Conservation (phyloP, 2,329 filamentous ascomycete species). For the Botrytis sinoallii region DNA sequence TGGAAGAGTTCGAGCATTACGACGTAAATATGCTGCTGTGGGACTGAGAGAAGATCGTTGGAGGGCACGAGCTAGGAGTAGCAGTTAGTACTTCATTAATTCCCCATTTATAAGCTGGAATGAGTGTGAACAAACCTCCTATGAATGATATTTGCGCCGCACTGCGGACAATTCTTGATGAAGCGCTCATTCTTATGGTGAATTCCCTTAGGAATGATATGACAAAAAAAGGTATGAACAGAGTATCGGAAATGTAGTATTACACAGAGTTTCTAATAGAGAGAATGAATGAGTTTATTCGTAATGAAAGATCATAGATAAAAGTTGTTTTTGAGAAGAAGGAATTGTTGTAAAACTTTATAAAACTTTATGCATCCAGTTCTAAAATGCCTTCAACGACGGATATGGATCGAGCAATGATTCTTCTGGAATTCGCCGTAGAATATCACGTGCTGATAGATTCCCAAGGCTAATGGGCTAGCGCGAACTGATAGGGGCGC, state of each 20-base stretch:
- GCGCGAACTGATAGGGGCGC: neutral
- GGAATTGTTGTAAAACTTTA: slow-evolving; percentile 9
- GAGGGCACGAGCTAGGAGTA: slow-evolving; percentile 33
- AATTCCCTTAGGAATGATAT: slow-evolving; percentile 1
- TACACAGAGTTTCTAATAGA: neutral
- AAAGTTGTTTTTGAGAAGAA: neutral
- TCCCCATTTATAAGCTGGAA: neutral
- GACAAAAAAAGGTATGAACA: slow-evolving; percentile 9
- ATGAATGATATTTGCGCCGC: slow-evolving; percentile 37
- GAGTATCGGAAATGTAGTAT: neutral
- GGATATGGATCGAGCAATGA: slow-evolving; percentile 5
- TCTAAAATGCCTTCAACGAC: slow-evolving; percentile 3
- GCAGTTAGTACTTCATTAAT: neutral
- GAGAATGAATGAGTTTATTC: neutral
- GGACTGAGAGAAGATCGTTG: slow-evolving; percentile 32
- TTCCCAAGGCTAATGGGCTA: neutral
- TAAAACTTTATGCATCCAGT: neutral
- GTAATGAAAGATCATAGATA: neutral
- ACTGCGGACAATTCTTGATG: slow-evolving; percentile 39
- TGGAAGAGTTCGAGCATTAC: slow-evolving; percentile 37
- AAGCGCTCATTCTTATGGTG: slow-evolving; percentile 36
- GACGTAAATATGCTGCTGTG: slow-evolving; percentile 35
- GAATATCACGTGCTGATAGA: slow-evolving; percentile 12
- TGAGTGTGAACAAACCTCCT: slow-evolving; percentile 33
- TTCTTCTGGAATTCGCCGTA: slow-evolving; percentile 6